phyloP scores from a whole-genome alignment of 352 stramenopile genomes.

The Thalassiosira hispida region DNA sequence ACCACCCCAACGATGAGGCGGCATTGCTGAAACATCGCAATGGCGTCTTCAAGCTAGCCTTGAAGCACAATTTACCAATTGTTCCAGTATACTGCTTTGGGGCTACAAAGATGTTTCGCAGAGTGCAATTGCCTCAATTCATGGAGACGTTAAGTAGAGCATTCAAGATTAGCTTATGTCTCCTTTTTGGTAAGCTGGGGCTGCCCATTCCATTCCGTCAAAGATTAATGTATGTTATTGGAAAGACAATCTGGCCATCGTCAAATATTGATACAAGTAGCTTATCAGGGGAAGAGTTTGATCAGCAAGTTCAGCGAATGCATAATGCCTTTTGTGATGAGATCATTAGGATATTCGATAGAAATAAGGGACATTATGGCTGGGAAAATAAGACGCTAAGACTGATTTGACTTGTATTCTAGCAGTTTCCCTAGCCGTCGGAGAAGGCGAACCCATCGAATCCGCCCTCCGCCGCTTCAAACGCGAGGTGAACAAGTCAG shows the following conservation, averaged over 20 bases:
- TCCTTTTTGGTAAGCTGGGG: conserved; percentile 84
- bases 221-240: conserved; percentile 76
- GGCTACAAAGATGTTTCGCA: conserved; percentile 82
- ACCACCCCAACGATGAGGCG: conserved; percentile 81
- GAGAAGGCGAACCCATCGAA: conserved; percentile 76
- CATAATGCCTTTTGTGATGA: conserved; percentile 84
- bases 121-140: conserved; percentile 75
- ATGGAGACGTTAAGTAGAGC: conserved; percentile 81
- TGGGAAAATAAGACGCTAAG: conserved; percentile 84
- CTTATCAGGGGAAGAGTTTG: conserved; percentile 40
- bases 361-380: conserved; percentile 85
- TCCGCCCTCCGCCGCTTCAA: conserved; percentile 84
- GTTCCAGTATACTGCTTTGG: conserved; percentile 87
- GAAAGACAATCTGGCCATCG: conserved; percentile 64
- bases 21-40: conserved; percentile 78
- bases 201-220: conserved; percentile 85
- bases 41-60: conserved; percentile 83
- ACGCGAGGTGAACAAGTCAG: conserved; percentile 83
- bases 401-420: conserved; percentile 49
- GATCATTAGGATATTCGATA: conserved; percentile 83
- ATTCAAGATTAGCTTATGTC: conserved; percentile 80
- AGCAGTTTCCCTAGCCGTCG: neutral
- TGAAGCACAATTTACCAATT: conserved; percentile 80
- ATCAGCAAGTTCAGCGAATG: conserved; percentile 74
- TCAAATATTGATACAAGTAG: neutral